Evolutionary conservation across 2,329 filamentous ascomycete genomes (phyloP).

Genomic region (Tolypocladium amazonense): DNA sequence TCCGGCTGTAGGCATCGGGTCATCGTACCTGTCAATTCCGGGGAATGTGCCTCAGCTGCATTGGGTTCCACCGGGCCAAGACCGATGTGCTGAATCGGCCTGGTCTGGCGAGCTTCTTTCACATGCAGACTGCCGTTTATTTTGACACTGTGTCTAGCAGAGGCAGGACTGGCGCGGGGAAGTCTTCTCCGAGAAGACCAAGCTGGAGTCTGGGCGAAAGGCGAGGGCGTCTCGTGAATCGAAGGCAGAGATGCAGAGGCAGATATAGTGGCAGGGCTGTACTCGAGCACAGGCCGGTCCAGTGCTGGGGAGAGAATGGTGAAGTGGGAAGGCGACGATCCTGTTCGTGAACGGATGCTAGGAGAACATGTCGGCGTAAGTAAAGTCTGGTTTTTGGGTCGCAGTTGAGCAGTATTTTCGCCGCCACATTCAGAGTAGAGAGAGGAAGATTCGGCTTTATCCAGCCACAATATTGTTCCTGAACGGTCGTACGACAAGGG

Average conservation of each 20-base stretch:
- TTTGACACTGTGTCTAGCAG: background rate
- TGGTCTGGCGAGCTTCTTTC: background rate
- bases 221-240: background rate
- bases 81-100: background rate
- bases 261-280: conserved; percentile 1
- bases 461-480: background rate
- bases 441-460: conserved; percentile 9
- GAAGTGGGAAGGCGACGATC: background rate
- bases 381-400: background rate
- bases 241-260: background rate
- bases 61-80: conserved; percentile 7
- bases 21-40: conserved; percentile 5
- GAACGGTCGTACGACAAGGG: background rate
- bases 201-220: background rate
- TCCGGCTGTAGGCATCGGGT: conserved; percentile 12
- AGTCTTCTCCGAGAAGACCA: background rate
- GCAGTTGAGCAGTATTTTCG: conserved; percentile 5
- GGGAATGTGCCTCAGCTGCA: conserved; percentile 11
- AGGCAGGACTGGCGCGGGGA: background rate
- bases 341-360: too few relatives aligned
- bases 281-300: conserved; percentile 2
- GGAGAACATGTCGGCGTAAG: background rate
- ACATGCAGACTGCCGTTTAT: too few relatives aligned
- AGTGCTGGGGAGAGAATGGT: background rate
- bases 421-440: conserved; percentile 11